These are phyloP conservation scores for Botrytis fabae DNA, from an alignment of 2,329 filamentous ascomycete genomes.

Conservation along the genomic window DNA sequence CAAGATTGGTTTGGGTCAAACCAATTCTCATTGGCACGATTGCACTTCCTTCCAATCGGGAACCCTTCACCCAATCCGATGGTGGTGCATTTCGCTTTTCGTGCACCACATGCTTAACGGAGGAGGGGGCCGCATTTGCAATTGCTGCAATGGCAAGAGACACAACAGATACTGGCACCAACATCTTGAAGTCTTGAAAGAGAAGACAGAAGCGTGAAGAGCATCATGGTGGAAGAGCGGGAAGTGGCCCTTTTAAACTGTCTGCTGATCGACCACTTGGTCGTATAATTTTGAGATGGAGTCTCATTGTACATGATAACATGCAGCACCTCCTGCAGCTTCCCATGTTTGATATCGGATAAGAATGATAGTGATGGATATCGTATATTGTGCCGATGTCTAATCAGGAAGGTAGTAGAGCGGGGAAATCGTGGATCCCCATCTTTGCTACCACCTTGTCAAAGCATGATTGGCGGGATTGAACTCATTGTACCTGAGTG, in stretches of 20 bases:
- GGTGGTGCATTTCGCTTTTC: slow-evolving; percentile 28
- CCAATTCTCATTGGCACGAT: slow-evolving; percentile 48
- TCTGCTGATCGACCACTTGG: background rate
- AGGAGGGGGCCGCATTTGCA: slow-evolving; percentile 25
- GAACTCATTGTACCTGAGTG: slow-evolving; percentile 5
- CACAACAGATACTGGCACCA: slow-evolving; percentile 18
- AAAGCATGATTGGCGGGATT: background rate
- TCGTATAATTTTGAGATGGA: background rate
- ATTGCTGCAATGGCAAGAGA: slow-evolving; percentile 25
- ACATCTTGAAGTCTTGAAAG: slow-evolving; percentile 19
- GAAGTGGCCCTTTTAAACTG: slow-evolving; percentile 8
- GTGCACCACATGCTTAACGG: slow-evolving; percentile 27
- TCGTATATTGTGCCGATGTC: background rate
- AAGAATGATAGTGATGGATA: slow-evolving; percentile 15
- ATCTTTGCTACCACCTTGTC: background rate
- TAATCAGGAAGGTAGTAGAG: slow-evolving; percentile 19
- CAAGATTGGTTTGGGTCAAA: slow-evolving; percentile 47
- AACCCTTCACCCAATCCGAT: slow-evolving; percentile 30
- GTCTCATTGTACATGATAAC: background rate
- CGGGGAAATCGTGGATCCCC: background rate
- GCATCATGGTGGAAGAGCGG: background rate
- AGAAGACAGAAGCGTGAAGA: background rate
- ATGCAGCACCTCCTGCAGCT: slow-evolving; percentile 13
- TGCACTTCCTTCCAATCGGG: slow-evolving; percentile 28
- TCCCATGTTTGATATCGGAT: slow-evolving; percentile 1